Base-by-base conservation (phyloP, 1,139 yeast species). In the Schwanniomyces etchellsii region DNA sequence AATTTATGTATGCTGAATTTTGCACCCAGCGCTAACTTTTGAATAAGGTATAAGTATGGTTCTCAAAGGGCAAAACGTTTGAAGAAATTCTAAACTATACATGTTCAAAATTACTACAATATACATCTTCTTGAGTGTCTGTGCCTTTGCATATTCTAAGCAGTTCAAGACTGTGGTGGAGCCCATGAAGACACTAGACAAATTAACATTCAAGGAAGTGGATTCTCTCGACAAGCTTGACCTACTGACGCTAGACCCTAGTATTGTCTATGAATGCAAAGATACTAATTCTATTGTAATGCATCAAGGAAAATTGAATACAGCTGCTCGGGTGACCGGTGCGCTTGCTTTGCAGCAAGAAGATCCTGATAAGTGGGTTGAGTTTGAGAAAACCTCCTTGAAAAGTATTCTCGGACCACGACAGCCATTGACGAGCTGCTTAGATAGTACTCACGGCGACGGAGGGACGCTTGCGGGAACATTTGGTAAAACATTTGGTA, bases 401-500 rank as follows among this genome's bases (percentile, higher is more conserved):
- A 17, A 24, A 3, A 28, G 30, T 1, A 35, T 30, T 5, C 17
- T 36, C 10, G 51, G 52, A 2, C 35, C 36, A 7, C 31, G 32
- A 7, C 17, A 35, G 2, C 46, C 56, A 0, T 16, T 51, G 3
- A 37, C 51, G 2, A 54, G 51, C 5, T 51, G 56, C 27, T 40
- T 50, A 27, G 39, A 39, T 30, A 37, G 24, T 22, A 21, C 16
- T 6, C 38, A 36, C 18, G 58, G 58, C 2, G 47, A 42, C 25
- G 57, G 55, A 2, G 56, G 56, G 1, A 10, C 34, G 5, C 20
- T 52, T 5, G 20, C 34, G 1, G 55, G 51, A 2, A 14, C 39
- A 12, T 38, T 46, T 22, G 13, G 40, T 2, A 36, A 34, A 10
- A 34, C 29, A 5, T 25, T 51, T 27, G 57, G 56, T 2, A 25